These are phyloP conservation scores for Podospora appendiculata DNA, from an alignment of 495 filamentous ascomycete species.

Conservation along the genomic window DNA sequence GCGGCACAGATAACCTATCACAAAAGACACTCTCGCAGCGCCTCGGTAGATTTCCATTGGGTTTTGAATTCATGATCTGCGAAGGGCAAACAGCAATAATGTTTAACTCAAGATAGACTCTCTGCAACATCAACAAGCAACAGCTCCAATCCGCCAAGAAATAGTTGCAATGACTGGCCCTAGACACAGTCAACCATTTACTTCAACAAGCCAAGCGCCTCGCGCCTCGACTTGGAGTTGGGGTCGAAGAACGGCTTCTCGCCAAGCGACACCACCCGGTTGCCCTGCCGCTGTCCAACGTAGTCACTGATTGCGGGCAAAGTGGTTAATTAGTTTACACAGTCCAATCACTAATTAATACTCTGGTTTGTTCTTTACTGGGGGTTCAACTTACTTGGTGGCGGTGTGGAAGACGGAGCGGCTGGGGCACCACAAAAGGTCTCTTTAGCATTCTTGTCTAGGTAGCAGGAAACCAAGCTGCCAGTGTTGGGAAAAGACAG, in stretches of 20 bases:
- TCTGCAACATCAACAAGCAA: too few species aligned
- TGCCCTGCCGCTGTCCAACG: constrained; percentile 48
- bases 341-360: background rate
- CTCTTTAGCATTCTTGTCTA: constrained; percentile 1
- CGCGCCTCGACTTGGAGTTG: constrained; percentile 48
- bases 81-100: too few species aligned
- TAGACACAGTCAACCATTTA: background rate
- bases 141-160: too few species aligned
- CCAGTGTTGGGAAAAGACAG: too few species aligned
- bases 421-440: constrained; percentile 15
- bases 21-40: too few species aligned
- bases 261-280: constrained; percentile 56
- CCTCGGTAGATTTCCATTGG: too few species aligned
- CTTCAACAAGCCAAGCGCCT: constrained; percentile 35
- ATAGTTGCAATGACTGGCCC: too few species aligned
- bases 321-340: constrained; percentile 10
- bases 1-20: too few species aligned
- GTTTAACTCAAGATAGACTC: too few species aligned
- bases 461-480: too few species aligned
- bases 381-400: constrained; percentile 27
- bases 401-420: constrained; percentile 59
- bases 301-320: constrained; percentile 29
- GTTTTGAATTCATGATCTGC: too few species aligned
- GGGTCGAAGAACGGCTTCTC: constrained; percentile 58
- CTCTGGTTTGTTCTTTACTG: too few species aligned